Base-by-base conservation (phyloP, 163 green algal genomes). In the Trebouxiophyceae sp. region DNA sequence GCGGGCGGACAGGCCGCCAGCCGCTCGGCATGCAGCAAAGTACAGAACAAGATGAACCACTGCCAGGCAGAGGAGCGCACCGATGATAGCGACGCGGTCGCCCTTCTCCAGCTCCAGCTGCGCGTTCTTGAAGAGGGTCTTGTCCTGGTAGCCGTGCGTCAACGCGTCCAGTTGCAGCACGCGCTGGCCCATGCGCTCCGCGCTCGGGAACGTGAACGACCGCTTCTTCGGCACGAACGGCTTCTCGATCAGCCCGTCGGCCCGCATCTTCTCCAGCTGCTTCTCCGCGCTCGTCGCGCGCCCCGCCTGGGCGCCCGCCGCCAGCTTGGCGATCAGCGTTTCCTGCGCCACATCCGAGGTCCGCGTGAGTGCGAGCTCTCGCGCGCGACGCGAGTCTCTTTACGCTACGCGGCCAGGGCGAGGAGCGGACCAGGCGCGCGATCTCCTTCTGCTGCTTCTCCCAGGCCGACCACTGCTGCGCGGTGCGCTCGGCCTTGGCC, bases 391-490 rank as follows among this genome's bases (percentile, higher is more conserved):
- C 8, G 16, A 16, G 39, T 16, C 47, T 57, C 22, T 57, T 8
- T 20, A n/a, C 47, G 12, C 39, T 16, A 50, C 39, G 12, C 39
- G 12, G 16, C 39, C 39, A 50, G 39, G 1, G 4, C n/a, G 24
- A 23, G 33, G 1, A 34, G 28, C 24, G 33, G 55, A 77, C 75
- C 80, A 95, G 87, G 67, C 89, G 79, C 46, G 80, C 74, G 16
- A 99, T 86, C 78, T 98, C 95, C 84, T 98, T 98, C 72, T 96
- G 87, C 82, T 97, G 92, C 81, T 93, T 95, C 76, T 99, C 95
- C 68, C 77, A 98, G 1, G 89, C 91, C 2, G 79, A 71, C 84
- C 84, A 93, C 75, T 95, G 87, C 67, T 86, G 77, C 19, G 87
- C 85, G 47, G 73, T 67, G 20, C 65, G 60, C 75, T 94, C 89